Conservation (phyloP, 1,139 yeast species). For the Meyerozyma smithsonii region DNA sequence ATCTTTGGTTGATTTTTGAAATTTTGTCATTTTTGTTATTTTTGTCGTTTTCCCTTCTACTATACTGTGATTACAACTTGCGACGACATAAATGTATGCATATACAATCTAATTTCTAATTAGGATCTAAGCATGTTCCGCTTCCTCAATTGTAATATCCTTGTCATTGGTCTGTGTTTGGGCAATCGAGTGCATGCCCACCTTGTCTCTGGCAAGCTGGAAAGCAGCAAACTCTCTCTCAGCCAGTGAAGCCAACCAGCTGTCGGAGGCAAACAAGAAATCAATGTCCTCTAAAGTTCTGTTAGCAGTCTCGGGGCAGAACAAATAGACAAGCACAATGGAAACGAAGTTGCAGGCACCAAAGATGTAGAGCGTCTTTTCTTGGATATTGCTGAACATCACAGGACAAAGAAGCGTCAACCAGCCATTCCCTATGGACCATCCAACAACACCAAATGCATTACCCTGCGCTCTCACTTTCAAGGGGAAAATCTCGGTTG, state of each 20-base stretch:
- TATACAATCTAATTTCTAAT: too few species aligned
- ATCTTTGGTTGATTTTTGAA: not conserved
- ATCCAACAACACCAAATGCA: constrained; percentile 40
- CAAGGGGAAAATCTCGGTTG: constrained; percentile 41
- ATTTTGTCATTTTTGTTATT: not conserved
- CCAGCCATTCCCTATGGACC: constrained; percentile 44
- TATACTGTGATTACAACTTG: too few species aligned
- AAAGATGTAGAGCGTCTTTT: constrained; percentile 40
- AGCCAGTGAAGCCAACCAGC: constrained; percentile 9
- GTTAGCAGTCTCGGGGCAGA: constrained; percentile 58
- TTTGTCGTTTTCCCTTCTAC: too few species aligned
- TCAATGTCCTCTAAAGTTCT: constrained; percentile 61
- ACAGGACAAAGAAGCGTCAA: constrained; percentile 46
- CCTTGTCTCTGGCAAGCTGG: not conserved
- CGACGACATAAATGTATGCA: too few species aligned
- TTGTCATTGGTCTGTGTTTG: not conserved
- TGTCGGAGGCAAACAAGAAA: constrained; percentile 12
- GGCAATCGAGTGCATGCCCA: not conserved
- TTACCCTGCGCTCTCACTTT: constrained; percentile 33
- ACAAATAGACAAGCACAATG: constrained; percentile 14
- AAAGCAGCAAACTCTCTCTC: constrained; percentile 3
- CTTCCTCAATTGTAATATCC: not conserved
- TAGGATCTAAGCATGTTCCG: not conserved
- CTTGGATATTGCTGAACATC: constrained; percentile 34
- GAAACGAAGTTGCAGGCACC: constrained; percentile 22